Conservation (phyloP, 2,329 filamentous ascomycete species). For the Alternaria rosae region DNA sequence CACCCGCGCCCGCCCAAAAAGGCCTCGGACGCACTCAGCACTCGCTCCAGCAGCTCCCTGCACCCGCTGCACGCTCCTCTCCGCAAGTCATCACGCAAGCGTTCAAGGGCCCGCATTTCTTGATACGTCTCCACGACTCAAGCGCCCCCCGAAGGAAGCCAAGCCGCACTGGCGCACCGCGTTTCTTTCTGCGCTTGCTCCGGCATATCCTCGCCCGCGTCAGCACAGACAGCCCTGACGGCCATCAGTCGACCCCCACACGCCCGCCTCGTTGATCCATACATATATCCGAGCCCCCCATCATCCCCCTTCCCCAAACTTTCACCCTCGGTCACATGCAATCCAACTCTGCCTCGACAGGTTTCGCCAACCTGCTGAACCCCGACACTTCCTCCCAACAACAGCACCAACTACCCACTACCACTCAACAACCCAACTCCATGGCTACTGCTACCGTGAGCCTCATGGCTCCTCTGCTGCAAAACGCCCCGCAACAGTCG, state of each 20-base stretch:
- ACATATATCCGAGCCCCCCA: constrained; percentile 48
- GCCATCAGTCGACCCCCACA: constrained; percentile 40
- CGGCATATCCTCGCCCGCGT: constrained; percentile 35
- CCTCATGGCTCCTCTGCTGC: constrained; percentile 65
- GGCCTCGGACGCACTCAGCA: constrained; percentile 11
- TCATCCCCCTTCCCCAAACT: constrained; percentile 49
- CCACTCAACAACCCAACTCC: constrained; percentile 18
- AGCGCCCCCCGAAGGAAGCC: constrained; percentile 21
- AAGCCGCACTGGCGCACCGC: constrained; percentile 30
- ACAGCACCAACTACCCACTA: constrained; percentile 22
- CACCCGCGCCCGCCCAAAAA: constrained; percentile 8
- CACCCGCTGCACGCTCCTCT: constrained; percentile 27
- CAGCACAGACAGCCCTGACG: constrained; percentile 39
- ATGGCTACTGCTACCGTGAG: constrained; percentile 58
- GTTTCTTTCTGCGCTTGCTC: constrained; percentile 33
- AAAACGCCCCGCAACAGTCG: constrained; percentile 57
- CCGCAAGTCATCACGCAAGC: constrained; percentile 26
- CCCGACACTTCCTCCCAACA: constrained; percentile 33
- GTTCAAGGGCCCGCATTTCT: constrained; percentile 27
- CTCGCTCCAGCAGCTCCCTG: constrained; percentile 18
- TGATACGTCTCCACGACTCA: constrained; percentile 30
- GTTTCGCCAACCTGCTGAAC: constrained; percentile 51
- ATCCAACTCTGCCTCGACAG: constrained; percentile 43
- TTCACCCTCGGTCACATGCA: constrained; percentile 52
- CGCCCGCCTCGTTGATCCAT: constrained; percentile 37